phyloP scores from a whole-genome alignment of 495 filamentous ascomycete genomes.

The Trichoderma gamsii region DNA sequence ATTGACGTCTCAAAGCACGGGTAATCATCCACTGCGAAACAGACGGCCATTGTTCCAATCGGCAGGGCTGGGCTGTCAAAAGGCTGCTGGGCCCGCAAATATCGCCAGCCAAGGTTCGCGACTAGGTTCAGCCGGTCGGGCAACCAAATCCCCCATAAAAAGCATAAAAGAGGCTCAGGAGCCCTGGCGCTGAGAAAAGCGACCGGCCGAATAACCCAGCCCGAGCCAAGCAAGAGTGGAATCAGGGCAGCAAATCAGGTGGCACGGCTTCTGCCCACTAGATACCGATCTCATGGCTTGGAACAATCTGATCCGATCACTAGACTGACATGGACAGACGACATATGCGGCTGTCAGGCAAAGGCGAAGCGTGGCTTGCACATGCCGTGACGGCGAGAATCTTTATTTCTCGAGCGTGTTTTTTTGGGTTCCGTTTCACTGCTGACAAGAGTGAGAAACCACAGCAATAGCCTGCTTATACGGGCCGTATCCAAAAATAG shows the following conservation, averaged over 20 bases:
- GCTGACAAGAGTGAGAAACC: not conserved
- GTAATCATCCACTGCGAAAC: too few relatives aligned
- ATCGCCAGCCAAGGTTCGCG: too few relatives aligned
- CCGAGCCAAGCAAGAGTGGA: not conserved
- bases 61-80: too few relatives aligned
- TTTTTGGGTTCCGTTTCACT: not conserved
- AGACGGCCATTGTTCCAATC: too few relatives aligned
- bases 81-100: too few relatives aligned
- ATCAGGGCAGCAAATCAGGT: constrained; percentile 6
- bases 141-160: not conserved
- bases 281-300: not conserved
- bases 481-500: constrained; percentile 9
- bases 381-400: not conserved
- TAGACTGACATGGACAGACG: not conserved
- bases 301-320: not conserved
- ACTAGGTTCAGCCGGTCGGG: not conserved
- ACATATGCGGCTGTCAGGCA: too few relatives aligned
- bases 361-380: not conserved
- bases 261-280: not conserved
- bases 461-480: not conserved
- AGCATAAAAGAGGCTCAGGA: constrained; percentile 4
- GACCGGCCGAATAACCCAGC: not conserved
- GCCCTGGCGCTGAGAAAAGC: not conserved
- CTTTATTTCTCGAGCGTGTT: not conserved
- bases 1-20: too few relatives aligned